Evolutionary conservation across 495 filamentous ascomycete genomes (phyloP).

Genomic region (Tuber umbilicatum): DNA sequence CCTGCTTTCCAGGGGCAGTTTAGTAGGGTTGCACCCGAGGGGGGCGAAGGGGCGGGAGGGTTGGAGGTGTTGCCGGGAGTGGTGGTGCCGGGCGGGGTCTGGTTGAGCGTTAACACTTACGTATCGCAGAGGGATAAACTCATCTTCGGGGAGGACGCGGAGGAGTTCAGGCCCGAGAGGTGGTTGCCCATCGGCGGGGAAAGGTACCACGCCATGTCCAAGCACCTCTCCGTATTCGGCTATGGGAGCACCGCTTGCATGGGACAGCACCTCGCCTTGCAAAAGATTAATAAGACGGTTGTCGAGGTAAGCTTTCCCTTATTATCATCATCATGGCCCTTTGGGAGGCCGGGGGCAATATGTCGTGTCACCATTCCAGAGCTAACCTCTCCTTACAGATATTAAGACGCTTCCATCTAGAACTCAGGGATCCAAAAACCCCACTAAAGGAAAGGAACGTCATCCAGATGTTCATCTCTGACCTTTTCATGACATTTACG

Average conservation of each 20-base stretch:
- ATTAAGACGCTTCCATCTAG: conserved; percentile 10
- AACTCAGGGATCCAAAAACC: conserved; percentile 6
- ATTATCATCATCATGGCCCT: neutral
- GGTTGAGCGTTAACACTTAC: conserved; percentile 13
- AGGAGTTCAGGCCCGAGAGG: conserved; percentile 57
- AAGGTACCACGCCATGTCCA: conserved; percentile 41
- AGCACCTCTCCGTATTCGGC: conserved; percentile 15
- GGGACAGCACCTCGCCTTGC: conserved; percentile 16
- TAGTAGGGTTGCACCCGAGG: neutral
- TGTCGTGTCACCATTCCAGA: neutral
- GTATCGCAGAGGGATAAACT: conserved; percentile 44
- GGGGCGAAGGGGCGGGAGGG: neutral
- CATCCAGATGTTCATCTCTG: conserved; percentile 10
- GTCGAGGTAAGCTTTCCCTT: conserved; percentile 10
- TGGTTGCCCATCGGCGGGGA: conserved; percentile 50
- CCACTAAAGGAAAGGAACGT: conserved; percentile 8
- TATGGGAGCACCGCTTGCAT: conserved; percentile 20
- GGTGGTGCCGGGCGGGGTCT: conserved; percentile 10
- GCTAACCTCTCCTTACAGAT: conserved; percentile 10
- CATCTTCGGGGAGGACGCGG: conserved; percentile 57
- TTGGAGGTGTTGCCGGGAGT: conserved; percentile 13
- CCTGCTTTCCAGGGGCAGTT: conserved; percentile 4
- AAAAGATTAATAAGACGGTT: conserved; percentile 16
- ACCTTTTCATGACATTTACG: conserved; percentile 6
- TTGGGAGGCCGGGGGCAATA: neutral